Evolutionary conservation across 148 eudicot genomes (phyloP).

Genomic region (Vaccinium myrtillus): DNA sequence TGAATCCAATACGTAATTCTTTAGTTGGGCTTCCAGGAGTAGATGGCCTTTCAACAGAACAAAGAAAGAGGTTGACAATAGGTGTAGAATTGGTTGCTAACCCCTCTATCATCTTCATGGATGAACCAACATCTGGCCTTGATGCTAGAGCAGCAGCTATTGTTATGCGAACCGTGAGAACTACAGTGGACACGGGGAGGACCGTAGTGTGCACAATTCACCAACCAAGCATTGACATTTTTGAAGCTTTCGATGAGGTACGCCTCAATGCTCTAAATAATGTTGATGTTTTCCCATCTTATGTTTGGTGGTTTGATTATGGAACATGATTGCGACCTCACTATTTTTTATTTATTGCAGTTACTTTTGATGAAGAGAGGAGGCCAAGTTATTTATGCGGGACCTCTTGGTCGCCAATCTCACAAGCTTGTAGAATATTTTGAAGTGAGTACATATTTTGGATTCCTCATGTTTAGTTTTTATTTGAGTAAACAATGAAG

Average conservation of each 20-base stretch:
- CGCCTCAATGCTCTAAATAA: neutral
- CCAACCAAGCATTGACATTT: slow-evolving; percentile 84
- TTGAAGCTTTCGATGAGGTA: slow-evolving; percentile 89
- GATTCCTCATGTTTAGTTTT: too few relatives aligned
- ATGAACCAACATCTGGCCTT: slow-evolving; percentile 91
- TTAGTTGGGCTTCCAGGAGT: slow-evolving; percentile 70
- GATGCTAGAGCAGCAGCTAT: slow-evolving; percentile 94
- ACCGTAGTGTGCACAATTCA: slow-evolving; percentile 86
- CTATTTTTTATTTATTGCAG: slow-evolving; percentile 32
- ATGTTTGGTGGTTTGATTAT: neutral
- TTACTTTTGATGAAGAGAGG: slow-evolving; percentile 78
- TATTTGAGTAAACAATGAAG: neutral
- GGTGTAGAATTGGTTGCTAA: slow-evolving; percentile 77
- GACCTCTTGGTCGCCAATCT: slow-evolving; percentile 63
- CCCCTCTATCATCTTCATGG: slow-evolving; percentile 85
- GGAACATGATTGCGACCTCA: neutral
- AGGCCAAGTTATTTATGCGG: slow-evolving; percentile 67
- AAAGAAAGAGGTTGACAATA: slow-evolving; percentile 67
- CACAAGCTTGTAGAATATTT: slow-evolving; percentile 60
- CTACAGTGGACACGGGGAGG: slow-evolving; percentile 73
- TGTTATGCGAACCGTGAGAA: slow-evolving; percentile 79
- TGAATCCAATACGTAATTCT: slow-evolving; percentile 47
- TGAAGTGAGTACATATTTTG: slow-evolving; percentile 40
- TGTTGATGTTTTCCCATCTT: neutral
- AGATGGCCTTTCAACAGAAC: slow-evolving; percentile 68